Evolutionary conservation across 805 yeast genomes (phyloP).

Genomic region (Ogataea nonfermentans): DNA sequence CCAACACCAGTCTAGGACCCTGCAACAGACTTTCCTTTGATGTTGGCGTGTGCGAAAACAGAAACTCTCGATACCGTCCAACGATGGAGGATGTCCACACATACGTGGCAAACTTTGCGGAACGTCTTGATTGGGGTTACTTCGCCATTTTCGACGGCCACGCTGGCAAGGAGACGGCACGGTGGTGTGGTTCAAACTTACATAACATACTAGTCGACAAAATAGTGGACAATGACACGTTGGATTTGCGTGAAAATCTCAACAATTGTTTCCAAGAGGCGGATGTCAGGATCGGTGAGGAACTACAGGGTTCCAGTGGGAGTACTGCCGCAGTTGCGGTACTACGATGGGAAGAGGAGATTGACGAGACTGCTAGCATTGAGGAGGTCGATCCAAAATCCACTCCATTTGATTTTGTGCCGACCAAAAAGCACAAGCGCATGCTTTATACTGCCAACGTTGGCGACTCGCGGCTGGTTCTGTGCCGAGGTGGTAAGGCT

Average conservation of each 20-base stretch:
- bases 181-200: constrained; percentile 89
- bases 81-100: constrained; percentile 98
- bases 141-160: constrained; percentile 97
- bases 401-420: constrained; percentile 47
- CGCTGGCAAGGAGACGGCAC: constrained; percentile 90
- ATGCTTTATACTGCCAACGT: constrained; percentile 92
- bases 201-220: constrained; percentile 66
- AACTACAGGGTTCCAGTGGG: constrained; percentile 74
- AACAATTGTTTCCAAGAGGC: constrained; percentile 71
- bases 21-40: constrained; percentile 63
- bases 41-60: constrained; percentile 92
- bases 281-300: constrained; percentile 62
- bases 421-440: constrained; percentile 52
- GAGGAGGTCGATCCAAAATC: constrained; percentile 16
- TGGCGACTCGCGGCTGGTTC: constrained; percentile 86
- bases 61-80: constrained; percentile 73
- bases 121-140: constrained; percentile 86
- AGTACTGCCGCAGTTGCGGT: constrained; percentile 96
- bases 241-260: constrained; percentile 63
- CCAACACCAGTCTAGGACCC: constrained; percentile 30
- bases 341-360: constrained; percentile 70
- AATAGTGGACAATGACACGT: constrained; percentile 44
- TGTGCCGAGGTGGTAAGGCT: constrained; percentile 73
- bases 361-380: constrained; percentile 13
- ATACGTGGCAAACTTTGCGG: constrained; percentile 90